phyloP scores from a whole-genome alignment of 371 early-diverging fungal genomes.

The Syncephalastrum contaminatum region DNA sequence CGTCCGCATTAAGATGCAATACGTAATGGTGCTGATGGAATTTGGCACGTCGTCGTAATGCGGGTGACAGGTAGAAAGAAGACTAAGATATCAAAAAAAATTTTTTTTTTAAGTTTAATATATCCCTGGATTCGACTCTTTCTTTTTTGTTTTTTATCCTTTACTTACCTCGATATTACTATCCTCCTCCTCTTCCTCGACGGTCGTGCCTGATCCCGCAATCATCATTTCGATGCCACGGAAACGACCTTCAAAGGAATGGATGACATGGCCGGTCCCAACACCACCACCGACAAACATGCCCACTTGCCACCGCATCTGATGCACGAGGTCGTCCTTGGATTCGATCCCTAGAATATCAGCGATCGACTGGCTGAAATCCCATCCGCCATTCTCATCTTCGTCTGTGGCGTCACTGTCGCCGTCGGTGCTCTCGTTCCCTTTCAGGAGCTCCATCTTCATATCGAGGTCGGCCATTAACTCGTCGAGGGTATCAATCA shows the following conservation, averaged over 20 bases:
- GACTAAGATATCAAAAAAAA: constrained; percentile 1
- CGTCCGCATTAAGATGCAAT: constrained; percentile 25
- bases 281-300: constrained; percentile 48
- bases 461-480: constrained; percentile 22
- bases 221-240: constrained; percentile 44
- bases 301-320: constrained; percentile 46
- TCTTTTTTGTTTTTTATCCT: background rate
- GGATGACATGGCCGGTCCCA: constrained; percentile 45
- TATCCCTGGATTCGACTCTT: background rate
- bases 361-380: constrained; percentile 26
- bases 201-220: constrained; percentile 38
- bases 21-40: constrained; percentile 36
- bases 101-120: no score
- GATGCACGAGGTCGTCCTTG: constrained; percentile 34
- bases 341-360: constrained; percentile 34
- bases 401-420: background rate
- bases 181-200: constrained; percentile 5
- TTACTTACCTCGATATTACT: constrained; percentile 8
- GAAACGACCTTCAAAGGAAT: constrained; percentile 28
- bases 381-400: constrained; percentile 23
- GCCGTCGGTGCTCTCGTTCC: constrained; percentile 4
- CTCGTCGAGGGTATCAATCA: constrained; percentile 25
- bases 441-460: constrained; percentile 17
- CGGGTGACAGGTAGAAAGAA: constrained; percentile 9
- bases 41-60: constrained; percentile 16